Percentiles rank a stretch among this genome's conserved stretches.
These are phyloP conservation scores for Eutrema japonicum DNA, from an alignment of 345 rosid genomes.

Conservation along the genomic window DNA sequence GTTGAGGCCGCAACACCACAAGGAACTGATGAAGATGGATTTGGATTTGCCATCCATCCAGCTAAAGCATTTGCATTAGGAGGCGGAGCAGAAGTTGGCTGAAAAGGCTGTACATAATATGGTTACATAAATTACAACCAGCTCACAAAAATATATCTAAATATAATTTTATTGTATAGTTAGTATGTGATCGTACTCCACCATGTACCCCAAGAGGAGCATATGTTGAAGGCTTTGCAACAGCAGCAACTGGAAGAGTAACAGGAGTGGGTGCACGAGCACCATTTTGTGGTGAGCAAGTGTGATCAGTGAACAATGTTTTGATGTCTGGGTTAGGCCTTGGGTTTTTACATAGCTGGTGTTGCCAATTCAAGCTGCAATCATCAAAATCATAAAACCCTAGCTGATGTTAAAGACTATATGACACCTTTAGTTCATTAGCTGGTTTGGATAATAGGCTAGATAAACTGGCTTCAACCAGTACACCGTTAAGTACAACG, in stretches of 20 bases:
- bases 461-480: slow-evolving; percentile 16
- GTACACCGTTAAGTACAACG: background rate
- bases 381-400: background rate
- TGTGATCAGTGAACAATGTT: slow-evolving; percentile 83
- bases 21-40: slow-evolving; percentile 79
- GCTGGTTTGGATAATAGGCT: slow-evolving; percentile 13
- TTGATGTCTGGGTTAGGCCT: slow-evolving; percentile 91
- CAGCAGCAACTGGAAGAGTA: slow-evolving; percentile 66
- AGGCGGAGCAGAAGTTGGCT: slow-evolving; percentile 64
- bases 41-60: slow-evolving; percentile 86
- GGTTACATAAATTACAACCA: slow-evolving; percentile 18
- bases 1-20: slow-evolving; percentile 78
- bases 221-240: slow-evolving; percentile 75
- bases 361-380: slow-evolving; percentile 94
- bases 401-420: slow-evolving; percentile 3
- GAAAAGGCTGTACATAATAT: slow-evolving; percentile 65
- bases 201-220: slow-evolving; percentile 79
- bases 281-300: slow-evolving; percentile 72
- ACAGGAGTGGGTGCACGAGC: slow-evolving; percentile 72
- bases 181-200: slow-evolving; percentile 55
- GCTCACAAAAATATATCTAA: background rate
- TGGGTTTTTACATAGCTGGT: slow-evolving; percentile 93
- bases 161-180: background rate
- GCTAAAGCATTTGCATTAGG: slow-evolving; percentile 68
- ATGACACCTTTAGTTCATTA: background rate